These are phyloP conservation scores for Omphalea diandra DNA, from an alignment of 441 rosid species.

Conservation along the genomic window DNA sequence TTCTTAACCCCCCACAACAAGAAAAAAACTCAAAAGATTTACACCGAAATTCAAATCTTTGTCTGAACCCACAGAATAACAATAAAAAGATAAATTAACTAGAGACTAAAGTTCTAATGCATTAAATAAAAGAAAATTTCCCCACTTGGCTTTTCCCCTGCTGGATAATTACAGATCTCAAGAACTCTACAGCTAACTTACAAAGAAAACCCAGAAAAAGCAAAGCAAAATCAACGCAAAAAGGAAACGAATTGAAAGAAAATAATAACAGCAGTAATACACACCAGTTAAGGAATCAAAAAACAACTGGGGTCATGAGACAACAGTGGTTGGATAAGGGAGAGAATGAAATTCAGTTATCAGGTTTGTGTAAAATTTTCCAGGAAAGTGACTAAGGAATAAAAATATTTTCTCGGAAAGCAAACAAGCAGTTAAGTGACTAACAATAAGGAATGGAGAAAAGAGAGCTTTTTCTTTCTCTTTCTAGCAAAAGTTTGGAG, in stretches of 20 bases:
- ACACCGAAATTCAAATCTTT: constrained; percentile 37
- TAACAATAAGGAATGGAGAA: constrained; percentile 16
- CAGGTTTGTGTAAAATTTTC: constrained; percentile 17
- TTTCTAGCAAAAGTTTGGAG: constrained; percentile 21
- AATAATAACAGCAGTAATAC: too few relatives aligned
- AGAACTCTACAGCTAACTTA: constrained; percentile 20
- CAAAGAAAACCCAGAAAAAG: constrained; percentile 23
- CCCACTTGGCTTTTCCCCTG: constrained; percentile 12
- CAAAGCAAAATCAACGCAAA: constrained; percentile 24
- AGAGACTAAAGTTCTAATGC: constrained; percentile 21
- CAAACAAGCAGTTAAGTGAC: constrained; percentile 25
- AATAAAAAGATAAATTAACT: constrained; percentile 15
- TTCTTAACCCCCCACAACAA: constrained; percentile 23
- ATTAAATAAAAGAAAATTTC: constrained; percentile 14
- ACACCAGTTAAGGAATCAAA: constrained; percentile 39
- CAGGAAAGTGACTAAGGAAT: constrained; percentile 13
- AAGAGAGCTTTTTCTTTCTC: constrained; percentile 10
- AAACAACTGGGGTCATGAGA: constrained; percentile 36
- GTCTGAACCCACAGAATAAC: constrained; percentile 6
- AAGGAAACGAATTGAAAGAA: constrained; percentile 17
- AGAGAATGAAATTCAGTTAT: constrained; percentile 22
- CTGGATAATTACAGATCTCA: constrained; percentile 49
- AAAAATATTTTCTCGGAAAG: constrained; percentile 22
- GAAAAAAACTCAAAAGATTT: constrained; percentile 17
- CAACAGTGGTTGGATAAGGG: constrained; percentile 17